Base-by-base conservation (phyloP, 2,329 filamentous ascomycete genomes). In the Sporothrix schenckii region DNA sequence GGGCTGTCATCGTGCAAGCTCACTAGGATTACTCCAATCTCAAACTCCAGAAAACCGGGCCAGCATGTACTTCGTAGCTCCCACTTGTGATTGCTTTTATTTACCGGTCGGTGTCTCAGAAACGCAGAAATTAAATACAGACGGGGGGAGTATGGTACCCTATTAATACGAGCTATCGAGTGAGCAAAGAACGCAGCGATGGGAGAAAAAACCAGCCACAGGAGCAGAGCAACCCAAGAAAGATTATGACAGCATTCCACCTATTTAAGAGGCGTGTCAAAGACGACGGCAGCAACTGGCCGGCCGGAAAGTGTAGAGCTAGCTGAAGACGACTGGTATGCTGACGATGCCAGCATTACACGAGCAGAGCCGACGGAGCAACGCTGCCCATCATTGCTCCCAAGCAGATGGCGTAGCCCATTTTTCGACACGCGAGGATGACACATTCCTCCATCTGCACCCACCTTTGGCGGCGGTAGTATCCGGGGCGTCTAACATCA, bases 381-480 rank as follows among this genome's bases (percentile, higher is more conserved):
- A 19, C n/a, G 11, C 21, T 49, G 41, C 44, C 34, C 60, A 49
- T 14, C 27, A 4, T 49, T 30, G 65, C 14, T 24, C 5, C 14
- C n/a, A 67, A 53, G 34, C 65, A 14, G 34, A 54, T 56, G 50
- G 50, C 13, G 6, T 50, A 10, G 50, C n/a, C 3, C n/a, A 21
- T 67, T 50, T 56, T 67, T 47, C 52, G 30, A 67, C 50, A 56
- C 21, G 21, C 65, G 30, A 53, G 65, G 30, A 16, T 5, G 13
- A 16, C 19, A 9, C 65, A 53, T 53, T 53, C 65, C 27, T 39
- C 16, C 3, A 44, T 11, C 19, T 41, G 16, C 34, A 21, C 30
- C 11, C n/a, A 4, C 60, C 44, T 63, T 11, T 49, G 60, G 60
- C 41, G 60, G 60, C 60, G 60, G 60, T 49, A 49, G 41, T 49